Conservation (phyloP, 129 eudicot species). For the Arctium minus region DNA sequence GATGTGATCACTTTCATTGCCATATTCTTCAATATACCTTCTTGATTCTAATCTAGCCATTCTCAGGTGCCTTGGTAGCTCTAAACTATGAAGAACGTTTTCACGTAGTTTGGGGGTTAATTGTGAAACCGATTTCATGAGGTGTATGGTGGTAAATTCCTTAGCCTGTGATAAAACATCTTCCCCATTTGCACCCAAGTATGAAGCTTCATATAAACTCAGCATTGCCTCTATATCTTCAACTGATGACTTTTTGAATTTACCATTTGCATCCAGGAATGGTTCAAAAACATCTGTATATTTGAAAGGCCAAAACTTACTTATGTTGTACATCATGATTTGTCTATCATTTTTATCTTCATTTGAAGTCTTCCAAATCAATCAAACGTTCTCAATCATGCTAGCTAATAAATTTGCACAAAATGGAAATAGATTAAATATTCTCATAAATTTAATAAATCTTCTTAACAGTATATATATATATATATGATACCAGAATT, state of each 20-base stretch:
- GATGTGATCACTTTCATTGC: slow-evolving; percentile 22
- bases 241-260: slow-evolving; percentile 26
- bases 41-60: slow-evolving; percentile 58
- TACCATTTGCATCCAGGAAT: slow-evolving; percentile 39
- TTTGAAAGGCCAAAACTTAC: not conserved
- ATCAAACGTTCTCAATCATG: not conserved
- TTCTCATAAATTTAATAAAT: not conserved
- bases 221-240: slow-evolving; percentile 43
- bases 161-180: slow-evolving; percentile 34
- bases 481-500: slow-evolving; percentile 26
- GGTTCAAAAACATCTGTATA: slow-evolving; percentile 29
- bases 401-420: not conserved
- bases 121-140: slow-evolving; percentile 8
- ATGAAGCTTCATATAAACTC: slow-evolving; percentile 69
- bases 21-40: slow-evolving; percentile 44
- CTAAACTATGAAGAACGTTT: slow-evolving; percentile 24
- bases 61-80: slow-evolving; percentile 53
- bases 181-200: slow-evolving; percentile 41
- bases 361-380: not conserved
- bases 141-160: slow-evolving; percentile 30
- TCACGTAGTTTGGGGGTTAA: slow-evolving; percentile 18
- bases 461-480: not conserved
- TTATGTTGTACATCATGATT: not conserved
- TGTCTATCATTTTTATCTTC: too few relatives aligned
- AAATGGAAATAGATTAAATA: not conserved